Evolutionary conservation across 1,284 basidiomycete genomes (phyloP).

Genomic region (Mixia osmundae): DNA sequence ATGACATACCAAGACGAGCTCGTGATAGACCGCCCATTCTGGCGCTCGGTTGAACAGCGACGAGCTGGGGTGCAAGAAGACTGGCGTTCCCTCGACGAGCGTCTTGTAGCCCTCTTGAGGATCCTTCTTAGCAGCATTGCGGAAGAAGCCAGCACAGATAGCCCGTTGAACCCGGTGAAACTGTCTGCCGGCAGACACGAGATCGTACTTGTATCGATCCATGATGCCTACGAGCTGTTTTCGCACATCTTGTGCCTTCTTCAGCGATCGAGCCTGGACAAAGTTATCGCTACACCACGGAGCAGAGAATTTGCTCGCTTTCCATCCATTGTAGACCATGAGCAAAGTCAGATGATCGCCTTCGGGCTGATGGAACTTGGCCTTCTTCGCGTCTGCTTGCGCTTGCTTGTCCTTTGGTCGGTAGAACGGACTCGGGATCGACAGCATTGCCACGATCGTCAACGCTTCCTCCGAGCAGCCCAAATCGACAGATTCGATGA

Average conservation of each 20-base stretch:
- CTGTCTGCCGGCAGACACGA: slow-evolving; percentile 17
- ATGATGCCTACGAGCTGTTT: slow-evolving; percentile 96
- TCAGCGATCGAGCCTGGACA: slow-evolving; percentile 88
- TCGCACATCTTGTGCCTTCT: slow-evolving; percentile 87
- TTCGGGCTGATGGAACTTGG: slow-evolving; percentile 93
- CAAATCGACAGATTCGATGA: slow-evolving; percentile 85
- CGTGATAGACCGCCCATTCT: slow-evolving; percentile 54
- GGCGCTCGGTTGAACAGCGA: slow-evolving; percentile 83
- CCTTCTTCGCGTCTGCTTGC: slow-evolving; percentile 96
- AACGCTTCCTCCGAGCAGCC: slow-evolving; percentile 94
- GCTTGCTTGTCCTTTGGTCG: slow-evolving; percentile 96
- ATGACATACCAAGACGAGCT: too few species aligned
- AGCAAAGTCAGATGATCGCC: slow-evolving; percentile 88
- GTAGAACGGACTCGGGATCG: slow-evolving; percentile 87
- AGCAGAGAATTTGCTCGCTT: slow-evolving; percentile 75
- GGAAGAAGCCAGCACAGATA: slow-evolving; percentile 90
- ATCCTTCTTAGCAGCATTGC: slow-evolving; percentile 88
- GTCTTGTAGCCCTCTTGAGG: slow-evolving; percentile 55
- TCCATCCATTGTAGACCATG: slow-evolving; percentile 97
- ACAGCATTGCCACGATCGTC: slow-evolving; percentile 86
- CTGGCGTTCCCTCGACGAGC: slow-evolving; percentile 85
- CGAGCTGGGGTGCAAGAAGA: slow-evolving; percentile 94
- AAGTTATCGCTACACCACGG: slow-evolving; percentile 48
- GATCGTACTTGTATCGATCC: slow-evolving; percentile 42
- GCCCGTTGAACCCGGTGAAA: slow-evolving; percentile 86